Evolutionary conservation across 129 eudicot genomes (phyloP), one percentile per base, ranked within the genome.

Genomic region (Gnaphalium uliginosum): DNA sequence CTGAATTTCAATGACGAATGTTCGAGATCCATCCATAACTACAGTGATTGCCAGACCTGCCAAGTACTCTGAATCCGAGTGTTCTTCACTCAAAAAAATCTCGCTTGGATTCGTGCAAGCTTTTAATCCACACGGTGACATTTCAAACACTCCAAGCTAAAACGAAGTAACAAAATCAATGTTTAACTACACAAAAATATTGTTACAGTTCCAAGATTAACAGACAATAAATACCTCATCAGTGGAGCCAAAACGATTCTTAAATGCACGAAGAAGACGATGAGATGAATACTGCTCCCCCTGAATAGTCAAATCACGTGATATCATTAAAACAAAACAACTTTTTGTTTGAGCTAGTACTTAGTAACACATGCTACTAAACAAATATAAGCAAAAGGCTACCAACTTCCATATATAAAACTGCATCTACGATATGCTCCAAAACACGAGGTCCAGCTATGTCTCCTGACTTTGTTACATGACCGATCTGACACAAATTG

Each of bases 361-460:
- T 57, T 37, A 62, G 35, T 25, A 67, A 18, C 1, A 56, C 67
- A 32, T n/a, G 33, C 29, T 29, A 24, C 10, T 8, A 57, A 78
- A 77, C 5, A 15, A 48, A 54, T 62, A 77, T 78, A 54, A 57
- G 68, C 18, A 51, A 71, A 13, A 48, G 72, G 83, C 71, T 81
- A 87, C 96, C 77, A 72, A 90, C 99, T 83, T 94, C 99, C 92
- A 94, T 81, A 74, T 94, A 89, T 80, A 94, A 63, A 71, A 94
- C 99, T 23, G 81, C 97, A 78, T 94, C 99, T 71, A 94, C 99
- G 8, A 91, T 91, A 82, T 94, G 99, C 89, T 94, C 99, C 89
- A 94, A 79, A 41, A 85, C 87, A 71, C 97, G 99, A 72, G 99
- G 99, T 72, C 99, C 99, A 50, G 99, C 99, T 76, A 94, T 90